Evolutionary conservation across 129 eudicot species (phyloP), one percentile per base, ranked within the genome.

Genomic region (Smallanthus sonchifolius): DNA sequence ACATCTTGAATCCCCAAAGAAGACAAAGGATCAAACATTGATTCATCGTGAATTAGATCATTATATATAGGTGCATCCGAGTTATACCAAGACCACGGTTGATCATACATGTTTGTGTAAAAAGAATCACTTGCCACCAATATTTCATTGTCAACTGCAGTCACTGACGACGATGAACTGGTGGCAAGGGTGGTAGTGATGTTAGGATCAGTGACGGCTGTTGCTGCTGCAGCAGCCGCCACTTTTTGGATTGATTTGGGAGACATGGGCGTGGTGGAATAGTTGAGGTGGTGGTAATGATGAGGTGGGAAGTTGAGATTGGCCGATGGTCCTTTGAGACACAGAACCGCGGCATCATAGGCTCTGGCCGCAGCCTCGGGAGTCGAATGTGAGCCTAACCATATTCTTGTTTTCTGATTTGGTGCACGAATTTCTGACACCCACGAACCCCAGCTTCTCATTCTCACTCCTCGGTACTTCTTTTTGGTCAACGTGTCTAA

Each of bases 391-490:
- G 98, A 93, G 15, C 98, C 98, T 34, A 93, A 63, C 98, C 98
- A 93, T 43, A 92, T 92, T 80, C 98, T 84, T 49, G 98, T 89
- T 71, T 92, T 92, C n/a, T 90, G 98, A 81, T 90, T 89, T 0
- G 98, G 98, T 38, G 98, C 98, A 62, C 98, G 86, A 20, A 92
- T 86, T 72, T 92, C 98, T 0, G 95, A 85, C 2, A 92, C 98
- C 90, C 90, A 92, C 14, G 98, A 92, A 0, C 98, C 98, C 98
- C 98, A 92, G 56, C 96, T 92, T 69, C 98, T 87, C 87, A 92
- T 92, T 72, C 98, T 79, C 19, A 92, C 98, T 69, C 98, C 98
- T 54, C 81, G 87, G 81, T 73, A 92, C 80, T 89, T 92, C 83
- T 87, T 92, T 76, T 82, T 92, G 47, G 56, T 69, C 39, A 84